These are phyloP conservation scores for Schizophyllum amplum DNA, from an alignment of 1,284 basidiomycete species.

Conservation along the genomic window DNA sequence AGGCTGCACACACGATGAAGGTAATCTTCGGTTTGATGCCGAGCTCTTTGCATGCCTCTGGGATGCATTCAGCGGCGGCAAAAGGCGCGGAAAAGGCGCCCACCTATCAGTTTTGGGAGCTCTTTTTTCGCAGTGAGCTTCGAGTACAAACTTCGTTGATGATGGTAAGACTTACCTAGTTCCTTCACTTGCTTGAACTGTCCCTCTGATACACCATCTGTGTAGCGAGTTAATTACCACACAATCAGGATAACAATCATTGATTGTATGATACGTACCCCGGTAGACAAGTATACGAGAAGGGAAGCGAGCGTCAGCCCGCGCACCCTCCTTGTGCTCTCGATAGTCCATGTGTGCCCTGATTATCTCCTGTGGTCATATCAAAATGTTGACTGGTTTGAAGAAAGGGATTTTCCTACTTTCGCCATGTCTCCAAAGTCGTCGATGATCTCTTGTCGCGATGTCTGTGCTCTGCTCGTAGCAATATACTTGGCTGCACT, in stretches of 20 bases:
- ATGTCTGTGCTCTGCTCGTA: conserved; percentile 56
- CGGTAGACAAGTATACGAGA: conserved; percentile 69
- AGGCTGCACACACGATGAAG: conserved; percentile 40
- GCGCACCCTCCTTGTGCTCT: conserved; percentile 40
- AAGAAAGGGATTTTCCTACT: neutral
- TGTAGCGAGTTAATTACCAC: conserved; percentile 6
- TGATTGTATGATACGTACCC: conserved; percentile 28
- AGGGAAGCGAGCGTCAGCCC: conserved; percentile 32
- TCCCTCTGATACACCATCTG: conserved; percentile 77
- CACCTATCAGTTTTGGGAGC: neutral
- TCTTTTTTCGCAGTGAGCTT: neutral
- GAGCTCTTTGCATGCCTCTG: too few relatives aligned
- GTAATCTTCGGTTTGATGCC: conserved; percentile 30
- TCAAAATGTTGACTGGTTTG: neutral
- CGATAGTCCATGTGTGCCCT: conserved; percentile 50
- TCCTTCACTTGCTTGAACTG: conserved; percentile 67
- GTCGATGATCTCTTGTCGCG: conserved; percentile 67
- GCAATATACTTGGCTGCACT: conserved; percentile 48
- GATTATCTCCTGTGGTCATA: conserved; percentile 37
- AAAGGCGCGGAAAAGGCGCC: neutral
- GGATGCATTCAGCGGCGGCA: too few relatives aligned
- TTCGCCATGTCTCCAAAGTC: conserved; percentile 52
- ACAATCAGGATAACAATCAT: neutral
- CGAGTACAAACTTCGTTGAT: too few relatives aligned
- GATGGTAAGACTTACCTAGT: too few relatives aligned